Evolutionary conservation across 495 filamentous ascomycete species (phyloP).

Genomic region (Aspergillus avenaceus): DNA sequence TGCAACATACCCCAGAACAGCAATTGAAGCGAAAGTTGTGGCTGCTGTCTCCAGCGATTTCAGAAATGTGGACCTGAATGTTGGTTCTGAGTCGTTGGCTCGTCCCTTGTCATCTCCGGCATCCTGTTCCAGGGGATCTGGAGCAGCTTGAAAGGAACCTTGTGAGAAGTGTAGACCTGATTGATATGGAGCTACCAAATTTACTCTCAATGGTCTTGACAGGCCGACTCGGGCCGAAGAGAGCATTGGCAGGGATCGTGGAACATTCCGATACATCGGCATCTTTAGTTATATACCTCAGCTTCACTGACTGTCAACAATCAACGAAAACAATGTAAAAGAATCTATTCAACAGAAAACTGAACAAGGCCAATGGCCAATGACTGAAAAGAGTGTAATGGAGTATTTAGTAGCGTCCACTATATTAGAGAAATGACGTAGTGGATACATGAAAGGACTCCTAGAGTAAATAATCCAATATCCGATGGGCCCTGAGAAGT

Average conservation of each 20-base stretch:
- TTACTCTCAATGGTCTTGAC: constrained; percentile 10
- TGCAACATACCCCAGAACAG: constrained; percentile 65
- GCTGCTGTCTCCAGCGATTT: constrained; percentile 84
- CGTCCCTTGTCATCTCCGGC: constrained; percentile 23
- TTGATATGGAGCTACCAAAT: constrained; percentile 3
- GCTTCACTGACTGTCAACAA: not conserved
- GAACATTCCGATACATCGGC: constrained; percentile 17
- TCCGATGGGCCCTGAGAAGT: not conserved
- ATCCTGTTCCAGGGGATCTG: constrained; percentile 33
- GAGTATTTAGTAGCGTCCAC: not conserved
- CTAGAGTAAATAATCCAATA: not conserved
- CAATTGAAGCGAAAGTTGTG: constrained; percentile 82
- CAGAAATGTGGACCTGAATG: constrained; percentile 47
- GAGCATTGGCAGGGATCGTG: constrained; percentile 16
- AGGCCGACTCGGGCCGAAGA: constrained; percentile 18
- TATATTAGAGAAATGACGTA: not conserved
- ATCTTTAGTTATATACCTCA: constrained; percentile 5
- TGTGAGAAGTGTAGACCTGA: constrained; percentile 29
- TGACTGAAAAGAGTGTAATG: too few species aligned
- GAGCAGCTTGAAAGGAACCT: constrained; percentile 19
- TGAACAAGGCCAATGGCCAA: too few species aligned
- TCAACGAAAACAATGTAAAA: too few species aligned
- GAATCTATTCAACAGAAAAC: too few species aligned
- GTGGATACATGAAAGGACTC: constrained; percentile 1
- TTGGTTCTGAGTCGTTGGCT: constrained; percentile 28